Percentiles rank a stretch among this genome's conserved stretches.
Evolutionary conservation across 2,329 filamentous ascomycete species (phyloP).

Genomic region (Nothopassalora personata): DNA sequence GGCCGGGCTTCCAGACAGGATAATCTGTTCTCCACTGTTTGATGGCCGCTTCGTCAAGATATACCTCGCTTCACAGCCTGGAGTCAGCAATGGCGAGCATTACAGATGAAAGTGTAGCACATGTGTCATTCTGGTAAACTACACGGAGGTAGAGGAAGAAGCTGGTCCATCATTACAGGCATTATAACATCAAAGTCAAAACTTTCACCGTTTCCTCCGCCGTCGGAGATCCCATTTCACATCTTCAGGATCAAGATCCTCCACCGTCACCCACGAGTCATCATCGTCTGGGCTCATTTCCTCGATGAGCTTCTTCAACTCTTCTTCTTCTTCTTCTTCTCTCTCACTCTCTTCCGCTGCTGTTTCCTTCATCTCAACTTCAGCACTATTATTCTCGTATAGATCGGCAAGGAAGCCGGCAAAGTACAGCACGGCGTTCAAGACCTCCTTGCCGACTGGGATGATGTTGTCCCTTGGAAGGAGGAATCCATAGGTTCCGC

Average conservation of each 20-base stretch:
- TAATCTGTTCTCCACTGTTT: no score
- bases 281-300: constrained; percentile 10
- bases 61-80: no score
- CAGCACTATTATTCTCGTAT: constrained; percentile 26
- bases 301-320: background rate
- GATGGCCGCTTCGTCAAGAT: no score
- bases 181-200: background rate
- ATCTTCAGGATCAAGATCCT: constrained; percentile 12
- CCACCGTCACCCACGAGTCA: constrained; percentile 8
- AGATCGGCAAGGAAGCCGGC: constrained; percentile 66
- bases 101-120: background rate
- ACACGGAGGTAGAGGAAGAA: background rate
- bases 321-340: background rate
- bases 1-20: no score
- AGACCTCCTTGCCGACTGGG: constrained; percentile 76
- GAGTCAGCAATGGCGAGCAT: no score
- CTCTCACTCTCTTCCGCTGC: constrained; percentile 3
- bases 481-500: constrained; percentile 89
- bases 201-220: constrained; percentile 13
- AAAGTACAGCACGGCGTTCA: constrained; percentile 77
- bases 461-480: constrained; percentile 81
- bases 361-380: constrained; percentile 8
- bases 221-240: constrained; percentile 16
- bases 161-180: background rate
- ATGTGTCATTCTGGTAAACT: background rate